A percentile compares a stretch with the other conserved stretches of the same genome.
Evolutionary conservation across 352 stramenopile genomes (phyloP).

Genomic region (Detonula confervacea): DNA sequence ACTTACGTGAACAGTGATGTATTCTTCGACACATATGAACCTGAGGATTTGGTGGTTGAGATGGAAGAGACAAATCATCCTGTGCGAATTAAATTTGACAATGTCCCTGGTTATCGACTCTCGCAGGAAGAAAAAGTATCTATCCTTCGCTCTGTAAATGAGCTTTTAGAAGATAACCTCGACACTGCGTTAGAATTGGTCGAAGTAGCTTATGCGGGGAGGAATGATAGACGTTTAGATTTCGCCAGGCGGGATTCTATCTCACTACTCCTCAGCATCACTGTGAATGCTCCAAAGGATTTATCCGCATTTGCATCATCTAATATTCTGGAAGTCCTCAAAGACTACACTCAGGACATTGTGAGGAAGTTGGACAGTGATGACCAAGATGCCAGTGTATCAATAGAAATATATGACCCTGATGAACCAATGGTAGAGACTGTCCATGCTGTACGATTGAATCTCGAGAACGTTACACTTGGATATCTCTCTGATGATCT

Average conservation of each 20-base stretch:
- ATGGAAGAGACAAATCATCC: constrained; percentile 9
- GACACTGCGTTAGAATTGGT: neutral
- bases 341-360: neutral
- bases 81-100: neutral
- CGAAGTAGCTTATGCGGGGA: neutral
- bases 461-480: neutral
- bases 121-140: neutral
- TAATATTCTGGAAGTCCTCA: neutral
- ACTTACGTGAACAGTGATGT: no score
- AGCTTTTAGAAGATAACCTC: neutral
- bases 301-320: neutral
- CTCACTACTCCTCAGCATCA: neutral
- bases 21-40: no score
- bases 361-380: neutral
- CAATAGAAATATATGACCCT: neutral
- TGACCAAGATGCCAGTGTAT: neutral
- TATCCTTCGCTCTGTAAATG: neutral
- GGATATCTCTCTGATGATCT: neutral
- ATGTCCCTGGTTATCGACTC: neutral
- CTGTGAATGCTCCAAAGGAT: neutral
- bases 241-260: neutral
- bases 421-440: neutral
- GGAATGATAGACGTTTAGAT: neutral
- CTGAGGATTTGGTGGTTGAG: neutral
- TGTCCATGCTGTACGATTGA: neutral